Percentiles rank a stretch among this genome's conserved stretches.
phyloP scores from a whole-genome alignment of 2,329 filamentous ascomycete species.

The Talaromyces sp. region DNA sequence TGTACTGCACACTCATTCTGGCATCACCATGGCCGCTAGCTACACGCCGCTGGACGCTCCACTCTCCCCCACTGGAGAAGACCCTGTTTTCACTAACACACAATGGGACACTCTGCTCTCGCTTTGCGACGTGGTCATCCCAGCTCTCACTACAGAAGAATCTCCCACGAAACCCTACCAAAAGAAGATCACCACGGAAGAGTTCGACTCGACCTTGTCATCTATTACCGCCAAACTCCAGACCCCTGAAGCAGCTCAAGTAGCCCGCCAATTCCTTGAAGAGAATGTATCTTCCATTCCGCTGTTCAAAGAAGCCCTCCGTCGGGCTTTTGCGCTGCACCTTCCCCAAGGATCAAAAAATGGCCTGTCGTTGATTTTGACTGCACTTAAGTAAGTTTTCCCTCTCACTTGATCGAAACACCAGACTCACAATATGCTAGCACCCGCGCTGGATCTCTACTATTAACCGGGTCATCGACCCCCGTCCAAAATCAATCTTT shows the following conservation, averaged over 20 bases:
- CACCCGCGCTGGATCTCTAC: slow-evolving; percentile 51
- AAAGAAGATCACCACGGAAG: slow-evolving; percentile 36
- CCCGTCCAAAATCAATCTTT: slow-evolving; percentile 52
- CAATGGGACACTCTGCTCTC: slow-evolving; percentile 58
- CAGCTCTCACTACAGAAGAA: slow-evolving; percentile 44
- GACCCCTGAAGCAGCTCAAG: slow-evolving; percentile 29
- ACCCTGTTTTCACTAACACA: slow-evolving; percentile 46
- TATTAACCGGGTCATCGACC: slow-evolving; percentile 54
- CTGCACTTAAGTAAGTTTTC: slow-evolving; percentile 46
- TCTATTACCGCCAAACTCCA: slow-evolving; percentile 20
- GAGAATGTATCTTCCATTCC: slow-evolving; percentile 46
- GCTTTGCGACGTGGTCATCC: slow-evolving; percentile 54
- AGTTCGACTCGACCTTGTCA: slow-evolving; percentile 33
- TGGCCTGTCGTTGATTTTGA: slow-evolving; percentile 49
- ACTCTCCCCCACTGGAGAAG: slow-evolving; percentile 44
- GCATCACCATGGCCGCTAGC: background rate
- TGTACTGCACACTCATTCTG: background rate
- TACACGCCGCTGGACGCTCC: slow-evolving; percentile 36
- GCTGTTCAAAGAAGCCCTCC: slow-evolving; percentile 46
- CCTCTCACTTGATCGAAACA: background rate
- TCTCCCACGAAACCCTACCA: slow-evolving; percentile 30
- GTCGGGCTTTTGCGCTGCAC: slow-evolving; percentile 45
- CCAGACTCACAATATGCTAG: slow-evolving; percentile 25
- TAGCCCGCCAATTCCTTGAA: slow-evolving; percentile 44
- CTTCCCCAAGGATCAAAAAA: slow-evolving; percentile 47